Evolutionary conservation across 2,329 filamentous ascomycete species (phyloP), one percentile per base, ranked within the genome.

Genomic region (Ceratocystis cubensis): DNA sequence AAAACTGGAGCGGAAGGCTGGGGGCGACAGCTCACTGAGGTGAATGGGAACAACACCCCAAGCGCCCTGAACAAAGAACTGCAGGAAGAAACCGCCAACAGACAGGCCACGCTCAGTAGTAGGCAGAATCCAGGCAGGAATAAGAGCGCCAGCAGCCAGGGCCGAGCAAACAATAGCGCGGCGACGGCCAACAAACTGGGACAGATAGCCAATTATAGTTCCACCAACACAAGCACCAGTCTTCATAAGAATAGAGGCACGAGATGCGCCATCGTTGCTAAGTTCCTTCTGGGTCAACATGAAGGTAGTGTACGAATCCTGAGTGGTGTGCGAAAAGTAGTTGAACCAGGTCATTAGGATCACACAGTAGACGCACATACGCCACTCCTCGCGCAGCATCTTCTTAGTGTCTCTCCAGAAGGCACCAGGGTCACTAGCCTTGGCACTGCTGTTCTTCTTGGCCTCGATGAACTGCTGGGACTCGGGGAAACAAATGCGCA

Each of bases 181-280:
- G 30, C 89, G 84, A 44, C 89, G 87, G 15, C 89, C 89, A 61
- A 91, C 76, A 72, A 86, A 90, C 72, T 93, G 88, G 6, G 86
- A 89, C 6, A 85, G 71, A 73, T 91, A 92, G 25, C 89, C 89
- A 68, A 89, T 82, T 69, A 88, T 83, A 53, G 84, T 86, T 30
- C 88, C 88, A 44, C 88, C 88, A 1, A 90, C 83, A 70, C 87
- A 88, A 56, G 88, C 88, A 30, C 89, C 88, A 1, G 82, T 84
- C 76, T 91, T 91, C 85, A 90, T 91, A 67, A 92, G 75, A 70
- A 92, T 91, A n/a, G 84, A 87, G 17, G 88, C 88, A n/a, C 87
- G 84, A 6, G 82, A 87, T 3, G 88, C 86, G 0, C 79, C 80
- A 1, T 77, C 72, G 71, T 89, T 87, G 65, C 79, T 72, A 67